Percentiles rank a stretch among this genome's conserved stretches.
These are phyloP conservation scores for Lichtheimia corymbifera DNA, from an alignment of 371 early-diverging fungal genomes.

Conservation along the genomic window DNA sequence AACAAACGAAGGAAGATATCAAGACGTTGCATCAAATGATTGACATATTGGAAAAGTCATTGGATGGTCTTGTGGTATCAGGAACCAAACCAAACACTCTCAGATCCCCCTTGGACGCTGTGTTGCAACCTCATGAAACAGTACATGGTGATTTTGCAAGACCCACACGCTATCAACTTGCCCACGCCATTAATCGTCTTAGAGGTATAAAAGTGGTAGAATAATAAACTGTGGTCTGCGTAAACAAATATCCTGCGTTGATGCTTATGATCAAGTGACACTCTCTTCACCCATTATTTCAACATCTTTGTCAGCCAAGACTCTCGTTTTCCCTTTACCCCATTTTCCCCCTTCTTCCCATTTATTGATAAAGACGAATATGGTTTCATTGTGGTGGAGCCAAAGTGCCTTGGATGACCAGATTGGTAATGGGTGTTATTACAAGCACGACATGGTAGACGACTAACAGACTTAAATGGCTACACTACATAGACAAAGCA, in stretches of 20 bases:
- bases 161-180: constrained; percentile 7
- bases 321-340: neutral
- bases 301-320: neutral
- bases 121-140: neutral
- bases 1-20: neutral
- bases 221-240: neutral
- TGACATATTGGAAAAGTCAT: neutral
- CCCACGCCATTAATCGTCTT: constrained; percentile 13
- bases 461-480: neutral
- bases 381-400: constrained; percentile 49
- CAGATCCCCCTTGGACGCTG: constrained; percentile 1
- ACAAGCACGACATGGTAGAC: no score
- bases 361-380: neutral
- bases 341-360: neutral
- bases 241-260: no score
- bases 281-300: neutral
- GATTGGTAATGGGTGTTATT: constrained; percentile 25
- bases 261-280: neutral
- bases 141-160: constrained; percentile 4
- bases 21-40: neutral
- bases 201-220: neutral
- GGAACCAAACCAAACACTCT: neutral
- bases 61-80: neutral
- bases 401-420: constrained; percentile 42
- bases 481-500: constrained; percentile 64